phyloP scores from a whole-genome alignment of 2,329 filamentous ascomycete species.

The Canariomyces notabilis region DNA sequence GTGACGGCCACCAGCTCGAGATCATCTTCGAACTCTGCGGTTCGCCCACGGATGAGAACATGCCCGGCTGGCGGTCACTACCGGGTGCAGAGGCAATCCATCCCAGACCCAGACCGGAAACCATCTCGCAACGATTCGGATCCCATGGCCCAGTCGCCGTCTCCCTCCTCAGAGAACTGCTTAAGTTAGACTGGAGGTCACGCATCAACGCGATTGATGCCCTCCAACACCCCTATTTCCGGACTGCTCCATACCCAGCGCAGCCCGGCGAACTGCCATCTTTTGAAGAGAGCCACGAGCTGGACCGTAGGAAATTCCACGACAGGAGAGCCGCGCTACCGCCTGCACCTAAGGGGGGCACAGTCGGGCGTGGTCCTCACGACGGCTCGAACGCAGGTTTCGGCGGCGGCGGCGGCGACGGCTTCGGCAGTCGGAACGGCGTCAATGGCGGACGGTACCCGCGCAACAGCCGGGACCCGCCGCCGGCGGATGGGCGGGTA shows the following conservation, averaged over 20 bases:
- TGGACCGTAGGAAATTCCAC: constrained; percentile 89
- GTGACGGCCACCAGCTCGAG: constrained; percentile 82
- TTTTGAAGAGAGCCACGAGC: constrained; percentile 92
- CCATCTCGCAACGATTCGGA: constrained; percentile 68
- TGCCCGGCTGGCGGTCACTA: constrained; percentile 84
- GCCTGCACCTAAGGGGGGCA: constrained; percentile 86
- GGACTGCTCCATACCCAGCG: constrained; percentile 69
- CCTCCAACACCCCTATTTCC: constrained; percentile 87
- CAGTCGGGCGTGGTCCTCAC: constrained; percentile 68
- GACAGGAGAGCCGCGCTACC: constrained; percentile 79
- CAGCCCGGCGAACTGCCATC: constrained; percentile 80
- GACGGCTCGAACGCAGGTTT: constrained; percentile 48
- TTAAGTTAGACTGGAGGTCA: constrained; percentile 83
- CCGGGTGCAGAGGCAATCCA: constrained; percentile 75
- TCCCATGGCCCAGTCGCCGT: constrained; percentile 71
- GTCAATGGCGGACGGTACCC: constrained; percentile 43
- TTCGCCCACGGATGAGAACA: constrained; percentile 79
- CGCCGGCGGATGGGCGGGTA: constrained; percentile 33
- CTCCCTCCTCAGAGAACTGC: constrained; percentile 72
- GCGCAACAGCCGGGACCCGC: constrained; percentile 30
- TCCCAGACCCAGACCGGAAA: constrained; percentile 56
- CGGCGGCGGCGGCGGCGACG: constrained; percentile 47
- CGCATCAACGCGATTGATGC: constrained; percentile 93
- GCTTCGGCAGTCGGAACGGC: constrained; percentile 45
- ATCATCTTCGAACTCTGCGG: constrained; percentile 93